Evolutionary conservation across 1,284 basidiomycete genomes (phyloP).

Genomic region (Trichosporon inkin): DNA sequence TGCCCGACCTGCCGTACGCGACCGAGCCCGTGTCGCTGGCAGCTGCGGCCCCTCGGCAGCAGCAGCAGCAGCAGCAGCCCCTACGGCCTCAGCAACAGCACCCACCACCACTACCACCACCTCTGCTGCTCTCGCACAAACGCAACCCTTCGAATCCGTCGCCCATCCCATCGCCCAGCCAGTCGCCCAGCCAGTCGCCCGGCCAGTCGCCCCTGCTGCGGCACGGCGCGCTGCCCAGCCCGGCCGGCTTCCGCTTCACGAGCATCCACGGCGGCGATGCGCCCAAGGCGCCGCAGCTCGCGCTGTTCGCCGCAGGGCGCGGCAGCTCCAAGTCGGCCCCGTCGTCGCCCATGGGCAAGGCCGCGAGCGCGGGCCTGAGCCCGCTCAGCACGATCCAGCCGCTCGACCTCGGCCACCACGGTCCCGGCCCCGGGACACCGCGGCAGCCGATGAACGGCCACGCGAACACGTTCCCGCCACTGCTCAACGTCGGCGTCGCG

Average conservation of each 20-base stretch:
- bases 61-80: no score
- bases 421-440: background rate
- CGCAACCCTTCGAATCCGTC: background rate
- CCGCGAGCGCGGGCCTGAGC: conserved; percentile 6
- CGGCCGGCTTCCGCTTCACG: no score
- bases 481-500: background rate
- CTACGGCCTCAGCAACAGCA: background rate
- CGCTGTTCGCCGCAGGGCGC: background rate
- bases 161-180: background rate
- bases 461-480: background rate
- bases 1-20: conserved; percentile 7
- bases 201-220: background rate
- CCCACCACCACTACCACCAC: background rate
- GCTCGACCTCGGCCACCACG: conserved; percentile 13
- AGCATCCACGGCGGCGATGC: background rate
- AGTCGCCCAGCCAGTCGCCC: background rate
- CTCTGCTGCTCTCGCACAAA: background rate
- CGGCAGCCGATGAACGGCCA: background rate
- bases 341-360: conserved; percentile 10
- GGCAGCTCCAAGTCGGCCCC: conserved; percentile 17
- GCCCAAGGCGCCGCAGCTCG: background rate
- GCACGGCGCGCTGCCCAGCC: background rate
- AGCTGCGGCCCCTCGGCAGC: background rate
- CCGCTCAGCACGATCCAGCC: conserved; percentile 19
- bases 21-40: background rate